Base-by-base conservation (phyloP, 768 basidiomycete species). In the Hygrocybe punicea region DNA sequence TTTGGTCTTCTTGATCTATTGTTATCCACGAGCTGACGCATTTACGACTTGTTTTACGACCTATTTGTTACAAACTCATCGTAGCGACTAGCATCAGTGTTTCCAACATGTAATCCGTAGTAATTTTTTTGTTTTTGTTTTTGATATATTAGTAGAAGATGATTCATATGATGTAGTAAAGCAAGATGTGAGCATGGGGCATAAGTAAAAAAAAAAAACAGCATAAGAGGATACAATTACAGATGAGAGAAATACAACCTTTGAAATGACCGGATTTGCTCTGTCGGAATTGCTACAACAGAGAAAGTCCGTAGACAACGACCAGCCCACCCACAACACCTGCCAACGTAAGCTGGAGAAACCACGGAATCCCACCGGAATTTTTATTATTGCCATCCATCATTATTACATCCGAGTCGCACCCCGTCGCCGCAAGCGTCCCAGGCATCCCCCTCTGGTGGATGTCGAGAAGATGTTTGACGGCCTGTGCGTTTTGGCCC, bases 401-500 rank as follows among this genome's bases (percentile, higher is more conserved):
- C 54, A 17, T 55, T 44, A 19, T 10, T 10, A 35, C 9, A 13
- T 34, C 16, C 36, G 51, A n/a, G 50, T 17, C 33, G 33, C 16
- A 13, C 8, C 14, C 19, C 4, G 23, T 2, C 21, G 8, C 23
- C 50, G 46, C 61, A 49, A 66, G 56, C 6, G 40, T 17, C 10
- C 67, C 66, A 9, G 67, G 66, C 60, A 66, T 59, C 49, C 55
- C 51, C 48, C 55, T 47, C 24, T 71, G 67, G 24, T 67, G 60
- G 37, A 65, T 39, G 37, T 65, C 66, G 3, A 69, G 37, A 34
- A 72, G 25, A 21, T 70, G 61, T 36, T 65, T 51, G 37, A 76
- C 75, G 23, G 63, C 62, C 8, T 52, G 58, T 29, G 57, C 57
- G 53, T 69, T 64, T 54, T 63, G 62, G 13, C 73, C 72, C 54